Evolutionary conservation across 2,329 filamentous ascomycete species (phyloP).

Genomic region (Hyphodiscus sp.): DNA sequence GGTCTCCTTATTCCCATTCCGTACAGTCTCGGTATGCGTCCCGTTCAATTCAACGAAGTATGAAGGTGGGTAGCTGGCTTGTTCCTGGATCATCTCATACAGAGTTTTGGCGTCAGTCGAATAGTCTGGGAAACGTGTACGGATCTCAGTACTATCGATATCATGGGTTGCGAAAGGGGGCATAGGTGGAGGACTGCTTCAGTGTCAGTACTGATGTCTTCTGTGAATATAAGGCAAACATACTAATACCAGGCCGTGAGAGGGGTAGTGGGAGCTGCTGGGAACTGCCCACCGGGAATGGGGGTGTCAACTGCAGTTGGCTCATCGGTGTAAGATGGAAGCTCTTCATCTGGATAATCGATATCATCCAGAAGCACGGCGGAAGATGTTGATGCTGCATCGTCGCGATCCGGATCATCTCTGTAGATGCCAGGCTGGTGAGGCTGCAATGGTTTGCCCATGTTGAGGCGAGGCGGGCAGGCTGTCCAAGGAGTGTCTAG

Average conservation of each 20-base stretch:
- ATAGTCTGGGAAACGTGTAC: constrained; percentile 25
- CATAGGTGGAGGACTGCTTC: constrained; percentile 14
- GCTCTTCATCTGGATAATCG: constrained; percentile 17
- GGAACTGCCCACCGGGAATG: background rate
- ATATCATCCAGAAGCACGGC: constrained; percentile 18
- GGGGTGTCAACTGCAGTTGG: background rate
- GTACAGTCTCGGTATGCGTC: constrained; percentile 26
- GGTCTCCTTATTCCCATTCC: constrained; percentile 37
- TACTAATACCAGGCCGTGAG: background rate
- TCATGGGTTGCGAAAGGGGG: constrained; percentile 24
- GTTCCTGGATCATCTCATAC: constrained; percentile 21
- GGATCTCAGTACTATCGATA: constrained; percentile 16
- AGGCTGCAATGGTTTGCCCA: background rate
- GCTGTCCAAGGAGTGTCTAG: background rate
- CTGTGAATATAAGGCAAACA: background rate
- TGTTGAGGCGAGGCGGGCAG: background rate
- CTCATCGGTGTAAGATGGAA: background rate
- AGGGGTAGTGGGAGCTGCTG: background rate
- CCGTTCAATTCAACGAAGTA: constrained; percentile 28
- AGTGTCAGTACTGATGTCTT: background rate
- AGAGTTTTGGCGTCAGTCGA: constrained; percentile 19
- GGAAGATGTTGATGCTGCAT: constrained; percentile 21
- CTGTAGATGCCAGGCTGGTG: constrained; percentile 10
- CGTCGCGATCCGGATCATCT: constrained; percentile 17
- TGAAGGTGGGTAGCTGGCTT: constrained; percentile 23